Conservation (phyloP, 805 yeast genomes). For the Metahyphopichia silvanorum region DNA sequence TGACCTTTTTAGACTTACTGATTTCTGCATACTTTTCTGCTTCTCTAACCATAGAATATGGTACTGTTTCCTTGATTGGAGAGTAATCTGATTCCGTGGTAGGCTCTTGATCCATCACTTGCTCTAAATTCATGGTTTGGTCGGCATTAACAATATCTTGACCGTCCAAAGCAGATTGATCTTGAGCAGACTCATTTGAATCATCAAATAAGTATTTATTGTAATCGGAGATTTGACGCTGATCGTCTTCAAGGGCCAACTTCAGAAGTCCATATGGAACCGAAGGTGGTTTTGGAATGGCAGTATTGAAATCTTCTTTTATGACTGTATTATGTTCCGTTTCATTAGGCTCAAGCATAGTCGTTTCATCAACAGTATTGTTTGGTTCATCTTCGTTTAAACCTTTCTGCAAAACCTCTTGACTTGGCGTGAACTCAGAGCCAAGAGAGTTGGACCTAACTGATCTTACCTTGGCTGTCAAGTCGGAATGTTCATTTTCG, state of each 20-base stretch:
- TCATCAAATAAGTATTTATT: conserved; percentile 19
- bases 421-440: conserved; percentile 16
- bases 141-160: not conserved
- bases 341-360: not conserved
- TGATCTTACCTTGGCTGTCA: conserved; percentile 3
- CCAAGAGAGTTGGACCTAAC: conserved; percentile 17
- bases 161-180: not conserved
- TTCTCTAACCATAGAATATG: no score
- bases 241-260: conserved; percentile 9
- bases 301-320: not conserved
- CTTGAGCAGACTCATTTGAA: no score
- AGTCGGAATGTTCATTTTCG: not conserved
- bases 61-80: not conserved
- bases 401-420: conserved; percentile 2
- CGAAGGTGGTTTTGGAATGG: conserved; percentile 4
- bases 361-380: not conserved
- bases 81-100: not conserved
- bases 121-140: not conserved
- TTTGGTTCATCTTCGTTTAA: not conserved
- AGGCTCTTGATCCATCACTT: not conserved
- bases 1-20: no score
- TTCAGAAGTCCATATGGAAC: conserved; percentile 12
- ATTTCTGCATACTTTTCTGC: no score
- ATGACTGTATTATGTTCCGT: not conserved
- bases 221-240: conserved; percentile 27